These are phyloP conservation scores for Lobulomyces angularis DNA, from an alignment of 192 early-diverging fungal genomes.

Conservation along the genomic window DNA sequence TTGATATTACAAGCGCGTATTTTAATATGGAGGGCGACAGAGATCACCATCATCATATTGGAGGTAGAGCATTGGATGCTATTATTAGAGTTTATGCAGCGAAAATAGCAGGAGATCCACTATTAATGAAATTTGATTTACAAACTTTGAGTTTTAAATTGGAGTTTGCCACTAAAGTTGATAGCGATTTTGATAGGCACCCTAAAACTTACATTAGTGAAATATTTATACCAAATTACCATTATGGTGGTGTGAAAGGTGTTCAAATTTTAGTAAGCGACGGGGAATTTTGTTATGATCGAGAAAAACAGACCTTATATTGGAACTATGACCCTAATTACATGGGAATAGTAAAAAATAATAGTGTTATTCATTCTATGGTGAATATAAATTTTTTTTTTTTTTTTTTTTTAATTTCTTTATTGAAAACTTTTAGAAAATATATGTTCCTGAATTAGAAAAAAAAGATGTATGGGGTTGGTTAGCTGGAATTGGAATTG, in stretches of 20 bases:
- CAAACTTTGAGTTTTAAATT: conserved; percentile 46
- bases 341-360: too few relatives aligned
- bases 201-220: conserved; percentile 53
- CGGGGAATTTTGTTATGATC: conserved; percentile 60
- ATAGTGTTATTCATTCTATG: too few relatives aligned
- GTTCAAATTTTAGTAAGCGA: conserved; percentile 50
- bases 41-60: conserved; percentile 41
- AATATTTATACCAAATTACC: conserved; percentile 62
- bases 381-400: too few relatives aligned
- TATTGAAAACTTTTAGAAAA: too few relatives aligned
- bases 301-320: conserved; percentile 53
- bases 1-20: conserved; percentile 32
- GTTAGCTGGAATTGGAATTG: too few relatives aligned
- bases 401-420: too few relatives aligned
- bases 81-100: conserved; percentile 69
- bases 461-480: too few relatives aligned
- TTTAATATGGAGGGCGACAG: conserved; percentile 23
- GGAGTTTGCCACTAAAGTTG: conserved; percentile 35
- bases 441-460: too few relatives aligned
- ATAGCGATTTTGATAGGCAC: conserved; percentile 15
- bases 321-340: conserved; percentile 26
- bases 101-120: conserved; percentile 57
- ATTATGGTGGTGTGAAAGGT: conserved; percentile 33
- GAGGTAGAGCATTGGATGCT: conserved; percentile 67
- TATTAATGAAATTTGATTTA: conserved; percentile 44